Base-by-base conservation (phyloP, 1,284 basidiomycete species). In the Pascua sp. region DNA sequence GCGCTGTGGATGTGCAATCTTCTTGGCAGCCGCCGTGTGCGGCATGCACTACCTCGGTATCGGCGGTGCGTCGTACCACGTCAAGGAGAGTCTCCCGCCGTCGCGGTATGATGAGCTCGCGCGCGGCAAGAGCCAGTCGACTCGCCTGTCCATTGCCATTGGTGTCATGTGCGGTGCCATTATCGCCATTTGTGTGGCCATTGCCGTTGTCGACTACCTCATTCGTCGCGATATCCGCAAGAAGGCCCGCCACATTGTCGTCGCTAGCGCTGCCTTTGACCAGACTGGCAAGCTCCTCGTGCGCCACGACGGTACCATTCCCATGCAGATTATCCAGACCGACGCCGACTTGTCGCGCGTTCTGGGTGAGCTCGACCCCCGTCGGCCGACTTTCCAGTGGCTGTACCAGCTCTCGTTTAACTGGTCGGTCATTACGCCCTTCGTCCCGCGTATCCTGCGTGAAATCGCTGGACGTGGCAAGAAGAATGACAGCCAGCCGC, bases 31-130 rank as follows among this genome's bases (percentile, higher is more conserved):
- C 4, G 79, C 78, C 32, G 80, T 81, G 13, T 78, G 74, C 46
- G 78, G 78, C 10, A 81, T 81, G 80, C 80, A 81, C 72, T 81
- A 80, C 68, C 73, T 79, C 57, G 78, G 74, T 63, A 71, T 80
- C 18, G 77, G 76, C 24, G 80, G 80, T 12, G 78, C 79, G 1
- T 75, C 72, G 11, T 81, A 79, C 68, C 62, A 59, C 44, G 72
- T 78, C 52, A 71, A 69, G 43, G 16, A 41, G n/a, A 15, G 48
- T 15, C n/a, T 44, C 24, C 24, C 24, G 24, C 24, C 24, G 24
- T 32, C 24, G 24, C 24, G 24, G 24, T 32, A 32, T 7, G 32
- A 42, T 12, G 42, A 36, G 10, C 59, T 56, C 13, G 12, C 39
- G 4, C 8, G 49, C 1, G 57, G 57, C n/a, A 38, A 49, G 42